These are phyloP conservation scores for Aquilaria agallochum DNA, from an alignment of 441 rosid species.

Conservation along the genomic window DNA sequence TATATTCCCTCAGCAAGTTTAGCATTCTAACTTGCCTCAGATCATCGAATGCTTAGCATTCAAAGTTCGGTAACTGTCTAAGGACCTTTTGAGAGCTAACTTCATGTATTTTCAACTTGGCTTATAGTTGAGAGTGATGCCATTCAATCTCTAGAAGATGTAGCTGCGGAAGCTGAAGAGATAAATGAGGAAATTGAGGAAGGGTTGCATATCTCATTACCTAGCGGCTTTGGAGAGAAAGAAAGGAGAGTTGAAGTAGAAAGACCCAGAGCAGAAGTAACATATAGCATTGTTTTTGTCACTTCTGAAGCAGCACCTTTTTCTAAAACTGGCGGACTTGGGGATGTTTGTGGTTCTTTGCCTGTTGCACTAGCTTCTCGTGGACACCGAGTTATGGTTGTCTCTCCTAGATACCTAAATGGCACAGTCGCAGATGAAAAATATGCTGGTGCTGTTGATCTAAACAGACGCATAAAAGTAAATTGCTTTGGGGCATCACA, in stretches of 20 bases:
- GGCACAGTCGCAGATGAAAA: conserved; percentile 53
- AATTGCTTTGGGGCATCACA: conserved; percentile 77
- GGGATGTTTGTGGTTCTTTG: conserved; percentile 96
- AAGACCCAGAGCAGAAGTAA: conserved; percentile 24
- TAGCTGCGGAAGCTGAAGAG: conserved; percentile 19
- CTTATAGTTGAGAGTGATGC: conserved; percentile 30
- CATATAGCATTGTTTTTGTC: conserved; percentile 62
- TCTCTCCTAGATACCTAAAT: conserved; percentile 77
- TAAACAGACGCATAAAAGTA: conserved; percentile 38
- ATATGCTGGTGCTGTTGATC: conserved; percentile 41
- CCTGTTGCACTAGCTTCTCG: conserved; percentile 70
- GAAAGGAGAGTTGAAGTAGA: conserved; percentile 25
- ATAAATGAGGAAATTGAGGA: conserved; percentile 27
- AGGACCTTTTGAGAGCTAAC: conserved; percentile 6
- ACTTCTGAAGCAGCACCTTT: conserved; percentile 95
- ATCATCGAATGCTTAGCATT: too few relatives aligned
- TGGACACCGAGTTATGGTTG: conserved; percentile 97
- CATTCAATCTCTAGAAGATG: conserved; percentile 20
- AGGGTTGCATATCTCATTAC: conserved; percentile 22
- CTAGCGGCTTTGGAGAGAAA: conserved; percentile 31
- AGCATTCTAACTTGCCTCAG: too few relatives aligned
- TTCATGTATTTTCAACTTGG: conserved; percentile 8
- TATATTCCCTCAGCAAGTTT: too few relatives aligned
- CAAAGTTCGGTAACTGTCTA: background rate
- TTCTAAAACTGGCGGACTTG: conserved; percentile 95